phyloP scores from a whole-genome alignment of 768 basidiomycete genomes.

The Russula lepida region DNA sequence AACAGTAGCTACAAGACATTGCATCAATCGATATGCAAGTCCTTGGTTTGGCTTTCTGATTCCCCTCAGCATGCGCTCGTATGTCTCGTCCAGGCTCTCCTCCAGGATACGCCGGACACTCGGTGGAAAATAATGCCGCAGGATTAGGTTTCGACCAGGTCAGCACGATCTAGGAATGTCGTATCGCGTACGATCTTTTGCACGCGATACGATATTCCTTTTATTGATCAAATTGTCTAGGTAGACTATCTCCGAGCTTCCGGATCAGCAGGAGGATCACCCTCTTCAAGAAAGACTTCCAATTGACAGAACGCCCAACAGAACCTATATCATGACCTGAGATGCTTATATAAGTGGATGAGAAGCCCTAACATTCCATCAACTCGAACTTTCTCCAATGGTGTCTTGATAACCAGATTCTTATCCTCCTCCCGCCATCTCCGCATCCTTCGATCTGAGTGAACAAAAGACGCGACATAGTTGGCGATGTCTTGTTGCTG shows the following conservation, averaged over 20 bases:
- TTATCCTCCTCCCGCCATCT: slow-evolving; percentile 1
- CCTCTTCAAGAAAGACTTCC: too few species aligned
- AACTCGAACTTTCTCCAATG: background rate
- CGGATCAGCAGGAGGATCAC: too few species aligned
- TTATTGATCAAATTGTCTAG: too few species aligned
- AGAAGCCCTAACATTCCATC: background rate
- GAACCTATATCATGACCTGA: background rate
- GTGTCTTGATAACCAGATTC: background rate
- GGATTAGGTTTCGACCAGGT: too few species aligned
- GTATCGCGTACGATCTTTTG: too few species aligned
- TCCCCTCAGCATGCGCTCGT: background rate
- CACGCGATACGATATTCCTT: too few species aligned
- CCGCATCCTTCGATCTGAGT: background rate
- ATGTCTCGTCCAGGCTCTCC: background rate
- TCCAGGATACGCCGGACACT: background rate
- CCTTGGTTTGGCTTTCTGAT: background rate
- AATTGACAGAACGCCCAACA: slow-evolving; percentile 1
- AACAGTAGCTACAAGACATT: background rate
- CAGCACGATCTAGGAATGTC: too few species aligned
- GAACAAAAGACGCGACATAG: background rate
- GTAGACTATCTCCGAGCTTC: too few species aligned
- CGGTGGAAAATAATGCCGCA: background rate
- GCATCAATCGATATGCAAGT: background rate
- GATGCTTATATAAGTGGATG: too few species aligned
- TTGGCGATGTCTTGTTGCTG: background rate